Base-by-base conservation (phyloP, 495 filamentous ascomycete species). In the Xylaria palmicola region DNA sequence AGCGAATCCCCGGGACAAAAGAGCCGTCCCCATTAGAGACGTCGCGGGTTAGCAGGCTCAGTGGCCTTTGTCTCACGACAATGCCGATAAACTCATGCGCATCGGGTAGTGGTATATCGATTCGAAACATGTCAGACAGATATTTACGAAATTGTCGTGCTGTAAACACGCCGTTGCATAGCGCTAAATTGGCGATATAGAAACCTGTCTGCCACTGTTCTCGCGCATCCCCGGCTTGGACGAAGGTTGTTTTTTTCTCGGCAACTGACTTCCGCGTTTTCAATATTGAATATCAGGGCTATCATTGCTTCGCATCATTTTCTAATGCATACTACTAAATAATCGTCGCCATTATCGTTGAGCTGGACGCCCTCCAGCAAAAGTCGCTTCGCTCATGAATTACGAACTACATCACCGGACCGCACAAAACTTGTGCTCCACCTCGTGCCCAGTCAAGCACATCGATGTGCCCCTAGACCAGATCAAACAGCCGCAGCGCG, bases 1-100 rank as follows among this genome's bases (percentile, higher is more conserved):
- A 56, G 53, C 53, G 53, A 56, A 56, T 8, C n/a, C 1, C 59
- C 63, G 10, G 60, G 56, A 36, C 65, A 69, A 9, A 65, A 59
- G 59, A 67, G 54, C 0, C 52, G 56, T 27, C 64, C 62, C 39
- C 17, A 15, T 56, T 44, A 39, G 24, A 56, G 26, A 15, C 36
- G 22, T 17, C 39, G 26, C n/a, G 22, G 41, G 3, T 3, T 6
- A 13, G 5, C 5, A 10, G 41, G 4, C 2, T 56, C 53, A 56
- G 44, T 22, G 39, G 27, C 36, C 53, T 44, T 56, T 44, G 37
- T 44, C 22, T n/a, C 53, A 9, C 26, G 10, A 20, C 36, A 12
- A 29, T 8, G 22, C 22, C 51, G 34, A 54, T 40, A 22, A 30
- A 56, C 37, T 39, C 27, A 56, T 19, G 34, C 29, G 24, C 34